A percentile compares a stretch with the other conserved stretches of the same genome.
Conservation (phyloP, 495 filamentous ascomycete genomes). For the Penicillium parvum region DNA sequence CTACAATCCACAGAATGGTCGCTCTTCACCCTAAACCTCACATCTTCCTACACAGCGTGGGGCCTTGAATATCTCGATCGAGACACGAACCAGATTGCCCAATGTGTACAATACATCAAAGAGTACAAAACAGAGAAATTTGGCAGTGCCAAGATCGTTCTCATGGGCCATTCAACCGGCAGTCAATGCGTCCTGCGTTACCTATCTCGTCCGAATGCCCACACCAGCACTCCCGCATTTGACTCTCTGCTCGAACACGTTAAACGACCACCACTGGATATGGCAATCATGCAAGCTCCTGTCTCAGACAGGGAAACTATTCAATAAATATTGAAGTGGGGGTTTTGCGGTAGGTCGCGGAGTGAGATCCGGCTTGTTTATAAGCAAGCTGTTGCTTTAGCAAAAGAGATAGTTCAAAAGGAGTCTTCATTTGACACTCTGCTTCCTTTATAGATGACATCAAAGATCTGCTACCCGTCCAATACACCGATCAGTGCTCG, state of each 20-base stretch:
- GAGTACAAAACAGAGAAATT: slow-evolving; percentile 35
- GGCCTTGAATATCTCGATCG: slow-evolving; percentile 61
- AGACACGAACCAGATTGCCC: slow-evolving; percentile 71
- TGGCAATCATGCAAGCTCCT: slow-evolving; percentile 70
- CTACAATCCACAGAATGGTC: slow-evolving; percentile 58
- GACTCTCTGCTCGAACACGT: slow-evolving; percentile 29
- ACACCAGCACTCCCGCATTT: slow-evolving; percentile 25
- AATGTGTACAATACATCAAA: slow-evolving; percentile 67
- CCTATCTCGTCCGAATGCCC: slow-evolving; percentile 37
- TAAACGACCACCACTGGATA: slow-evolving; percentile 51
- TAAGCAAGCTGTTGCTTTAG: slow-evolving; percentile 22
- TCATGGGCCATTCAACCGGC: slow-evolving; percentile 83
- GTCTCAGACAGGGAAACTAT: slow-evolving; percentile 70
- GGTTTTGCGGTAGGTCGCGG: slow-evolving; percentile 18
- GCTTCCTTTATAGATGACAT: slow-evolving; percentile 32
- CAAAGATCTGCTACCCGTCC: slow-evolving; percentile 23
- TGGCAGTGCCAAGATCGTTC: slow-evolving; percentile 55
- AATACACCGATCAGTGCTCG: slow-evolving; percentile 55
- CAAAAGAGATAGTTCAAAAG: slow-evolving; percentile 21
- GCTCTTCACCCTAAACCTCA: slow-evolving; percentile 58
- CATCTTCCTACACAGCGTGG: slow-evolving; percentile 66
- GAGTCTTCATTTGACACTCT: slow-evolving; percentile 24
- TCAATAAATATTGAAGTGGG: slow-evolving; percentile 22
- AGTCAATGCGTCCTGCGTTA: slow-evolving; percentile 83
- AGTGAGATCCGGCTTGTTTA: slow-evolving; percentile 21